Evolutionary conservation across 1,284 basidiomycete species (phyloP), one percentile per base, ranked within the genome.

Genomic region (Microbotryomycetes sp.): DNA sequence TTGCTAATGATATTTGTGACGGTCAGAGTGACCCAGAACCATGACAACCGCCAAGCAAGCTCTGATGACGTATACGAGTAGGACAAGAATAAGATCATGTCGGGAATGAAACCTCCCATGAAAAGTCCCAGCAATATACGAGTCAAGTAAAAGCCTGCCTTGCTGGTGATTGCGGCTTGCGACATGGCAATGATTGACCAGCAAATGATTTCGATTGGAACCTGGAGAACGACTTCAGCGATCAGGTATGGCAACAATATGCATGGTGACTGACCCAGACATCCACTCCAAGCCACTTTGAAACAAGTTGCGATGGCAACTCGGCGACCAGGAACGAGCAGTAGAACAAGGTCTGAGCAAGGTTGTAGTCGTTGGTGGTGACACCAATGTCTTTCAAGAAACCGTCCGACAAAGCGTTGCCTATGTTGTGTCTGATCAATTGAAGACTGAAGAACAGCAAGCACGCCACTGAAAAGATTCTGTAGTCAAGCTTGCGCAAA

Each of bases 271-370:
- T 15, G 14, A 30, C 22, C 74, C 74, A 77, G 2, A 72, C 60
- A 58, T 76, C 77, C 4, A 73, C 71, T 2, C 77, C 77, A 26
- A 79, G 60, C 60, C 75, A 74, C 61, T 79, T 78, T 30, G 62
- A 66, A 28, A 75, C 57, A 30, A 74, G 65, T 57, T 75, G 73
- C 5, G 68, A 67, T 0, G 66, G 66, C 0, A 68, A 52, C 36
- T 68, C 66, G 4, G 56, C 56, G n/a, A 51, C 23, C 15, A 67
- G 52, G 59, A 60, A 59, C n/a, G 32, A 53, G 46, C 25, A 19
- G 19, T 26, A 28, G 48, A 42, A 51, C n/a, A 55, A 65, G 1
- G 75, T 75, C 62, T 70, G 64, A 15, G 73, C 76, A 23, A 70
- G 64, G 64, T 76, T 77, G 69, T 76, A 78, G 49, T 77, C 71